Evolutionary conservation across 2,329 filamentous ascomycete species (phyloP), one percentile per base, ranked within the genome.

Genomic region (Aspergillus awamori): DNA sequence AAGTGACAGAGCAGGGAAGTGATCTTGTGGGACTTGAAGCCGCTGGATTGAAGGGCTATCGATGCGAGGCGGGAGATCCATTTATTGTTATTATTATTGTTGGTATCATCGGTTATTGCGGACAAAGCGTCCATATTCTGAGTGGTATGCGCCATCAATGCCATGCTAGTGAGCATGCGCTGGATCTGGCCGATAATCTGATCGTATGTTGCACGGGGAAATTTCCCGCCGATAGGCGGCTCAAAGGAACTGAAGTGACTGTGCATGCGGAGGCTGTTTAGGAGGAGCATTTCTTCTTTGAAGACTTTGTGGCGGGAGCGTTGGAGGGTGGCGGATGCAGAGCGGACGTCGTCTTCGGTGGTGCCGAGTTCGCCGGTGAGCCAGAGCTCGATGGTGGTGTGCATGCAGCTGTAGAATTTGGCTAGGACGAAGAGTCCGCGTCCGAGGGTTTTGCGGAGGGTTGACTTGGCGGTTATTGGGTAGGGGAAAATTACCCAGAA

Each of bases 401-500:
- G 85, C 71, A 91, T 86, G 67, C 87, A 86, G 30, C 84, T 87
- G 72, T 91, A 91, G 72, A 89, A 90, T 68, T 90, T 90, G 20
- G 89, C 89, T 1, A 91, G 82, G 1, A 92, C 80, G 70, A 91
- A 91, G 2, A 93, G 79, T 0, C 88, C 85, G 1, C 84, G 83
- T 10, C 89, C 89, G 0, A 92, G 80, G 53, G 88, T 86, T 63
- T 85, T 85, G 5, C 90, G 83, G 5, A 92, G 79, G 70, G 86
- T 86, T 2, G 86, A 86, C 56, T 89, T 86, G 58, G 92, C 90
- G 0, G 88, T 88, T 43, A 91, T 82, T 0, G 89, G 89, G 63
- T 84, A 89, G 0, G 90, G 90, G 67, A 92, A 91, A 56, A 91
- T 82, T 0, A 89, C 91, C 88, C 89, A 93, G 71, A 93, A 82